Percentiles rank a stretch among this genome's conserved stretches.
phyloP scores from a whole-genome alignment of 306 rosid species.

The Nissolia schottii region DNA sequence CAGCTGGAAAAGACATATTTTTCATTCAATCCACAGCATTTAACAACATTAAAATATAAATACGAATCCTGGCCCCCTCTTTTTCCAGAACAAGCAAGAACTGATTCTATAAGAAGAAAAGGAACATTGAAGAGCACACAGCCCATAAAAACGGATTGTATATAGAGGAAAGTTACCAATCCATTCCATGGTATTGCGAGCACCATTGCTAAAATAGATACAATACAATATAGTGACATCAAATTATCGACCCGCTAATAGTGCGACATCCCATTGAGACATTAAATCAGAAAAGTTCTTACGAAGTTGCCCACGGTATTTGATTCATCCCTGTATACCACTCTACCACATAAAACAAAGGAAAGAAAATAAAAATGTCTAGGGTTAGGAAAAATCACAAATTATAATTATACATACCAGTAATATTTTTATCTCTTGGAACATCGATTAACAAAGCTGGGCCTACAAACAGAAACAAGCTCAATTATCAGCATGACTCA shows the following conservation, averaged over 20 bases:
- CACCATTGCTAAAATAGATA: neutral
- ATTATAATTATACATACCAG: slow-evolving; percentile 51
- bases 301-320: neutral
- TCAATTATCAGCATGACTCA: neutral
- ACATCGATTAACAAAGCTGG: slow-evolving; percentile 78
- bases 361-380: no score
- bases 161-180: neutral
- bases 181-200: neutral
- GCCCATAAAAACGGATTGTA: neutral
- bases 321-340: neutral
- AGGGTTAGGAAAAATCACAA: neutral
- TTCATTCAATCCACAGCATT: neutral
- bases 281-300: neutral
- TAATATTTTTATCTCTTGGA: slow-evolving; percentile 69
- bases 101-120: neutral
- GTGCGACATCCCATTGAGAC: no score
- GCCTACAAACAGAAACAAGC: slow-evolving; percentile 39
- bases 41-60: neutral
- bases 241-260: no score
- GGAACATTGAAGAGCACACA: neutral
- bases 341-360: neutral
- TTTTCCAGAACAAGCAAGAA: neutral
- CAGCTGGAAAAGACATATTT: slow-evolving; percentile 41
- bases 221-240: no score
- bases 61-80: neutral